A percentile compares a stretch with the other conserved stretches of the same genome.
phyloP scores from a whole-genome alignment of 2,329 filamentous ascomycete genomes.

The Alternaria burnsii region DNA sequence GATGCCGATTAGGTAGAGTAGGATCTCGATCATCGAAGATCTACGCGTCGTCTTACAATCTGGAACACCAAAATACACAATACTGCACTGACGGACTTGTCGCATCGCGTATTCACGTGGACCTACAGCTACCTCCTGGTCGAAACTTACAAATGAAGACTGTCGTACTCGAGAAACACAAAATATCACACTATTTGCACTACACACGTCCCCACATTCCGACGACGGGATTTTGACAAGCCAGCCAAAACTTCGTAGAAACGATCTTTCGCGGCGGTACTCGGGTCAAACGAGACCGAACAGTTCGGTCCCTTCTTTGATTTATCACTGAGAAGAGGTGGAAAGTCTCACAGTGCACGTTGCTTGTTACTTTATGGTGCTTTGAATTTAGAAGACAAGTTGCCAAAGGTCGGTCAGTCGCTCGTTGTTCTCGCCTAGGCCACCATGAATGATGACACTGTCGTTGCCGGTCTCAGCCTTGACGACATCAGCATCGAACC shows the following conservation, averaged over 20 bases:
- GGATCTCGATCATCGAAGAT: neutral
- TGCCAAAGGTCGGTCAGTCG: constrained; percentile 61
- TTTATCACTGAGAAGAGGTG: neutral
- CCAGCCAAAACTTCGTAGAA: neutral
- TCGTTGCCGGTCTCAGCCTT: constrained; percentile 41
- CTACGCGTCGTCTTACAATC: neutral
- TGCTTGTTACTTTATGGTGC: neutral
- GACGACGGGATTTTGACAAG: too few relatives aligned
- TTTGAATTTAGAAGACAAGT: constrained; percentile 43
- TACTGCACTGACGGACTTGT: neutral
- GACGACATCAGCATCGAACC: constrained; percentile 63
- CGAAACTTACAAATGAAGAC: neutral
- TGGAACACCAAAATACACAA: neutral
- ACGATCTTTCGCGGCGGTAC: neutral
- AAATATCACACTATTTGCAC: neutral
- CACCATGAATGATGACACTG: constrained; percentile 59
- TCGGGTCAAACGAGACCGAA: neutral
- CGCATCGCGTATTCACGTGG: neutral
- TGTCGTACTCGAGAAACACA: neutral
- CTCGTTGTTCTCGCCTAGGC: constrained; percentile 62
- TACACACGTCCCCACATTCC: neutral
- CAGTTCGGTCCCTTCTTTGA: neutral
- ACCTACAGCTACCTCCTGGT: neutral
- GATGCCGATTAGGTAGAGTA: neutral
- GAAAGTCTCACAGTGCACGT: neutral